Percentiles rank a stretch among this genome's conserved stretches.
Conservation (phyloP, 805 yeast genomes). For the Kuraishia hungarica region DNA sequence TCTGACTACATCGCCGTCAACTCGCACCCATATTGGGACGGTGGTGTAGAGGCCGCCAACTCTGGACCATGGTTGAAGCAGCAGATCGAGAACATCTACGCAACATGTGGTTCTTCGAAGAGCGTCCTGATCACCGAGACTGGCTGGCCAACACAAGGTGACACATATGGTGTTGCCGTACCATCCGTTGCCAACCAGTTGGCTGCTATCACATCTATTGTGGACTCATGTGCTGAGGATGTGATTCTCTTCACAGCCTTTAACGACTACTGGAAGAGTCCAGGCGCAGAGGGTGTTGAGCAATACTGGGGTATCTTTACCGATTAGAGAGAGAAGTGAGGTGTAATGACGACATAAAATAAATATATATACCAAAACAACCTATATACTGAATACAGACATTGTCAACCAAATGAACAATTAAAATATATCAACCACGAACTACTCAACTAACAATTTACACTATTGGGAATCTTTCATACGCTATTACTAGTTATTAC, state of each 20-base stretch:
- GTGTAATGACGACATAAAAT: neutral
- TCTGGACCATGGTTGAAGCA: conserved; percentile 44
- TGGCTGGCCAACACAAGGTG: conserved; percentile 66
- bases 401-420: neutral
- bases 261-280: conserved; percentile 56
- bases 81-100: conserved; percentile 36
- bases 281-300: conserved; percentile 44
- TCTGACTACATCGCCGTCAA: conserved; percentile 62
- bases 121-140: conserved; percentile 49
- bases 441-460: neutral
- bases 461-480: too few relatives aligned
- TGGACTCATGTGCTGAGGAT: conserved; percentile 29
- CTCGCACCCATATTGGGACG: conserved; percentile 62
- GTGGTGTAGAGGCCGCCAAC: conserved; percentile 37
- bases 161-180: conserved; percentile 42
- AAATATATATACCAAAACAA: neutral
- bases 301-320: conserved; percentile 55
- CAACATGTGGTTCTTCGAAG: conserved; percentile 39
- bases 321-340: neutral
- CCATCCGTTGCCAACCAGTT: conserved; percentile 47
- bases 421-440: neutral
- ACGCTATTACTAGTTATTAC: too few relatives aligned
- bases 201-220: conserved; percentile 42
- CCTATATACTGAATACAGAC: neutral
- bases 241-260: conserved; percentile 52